Conservation (phyloP, 495 filamentous ascomycete species). For the Lasiosphaeris hirsuta region DNA sequence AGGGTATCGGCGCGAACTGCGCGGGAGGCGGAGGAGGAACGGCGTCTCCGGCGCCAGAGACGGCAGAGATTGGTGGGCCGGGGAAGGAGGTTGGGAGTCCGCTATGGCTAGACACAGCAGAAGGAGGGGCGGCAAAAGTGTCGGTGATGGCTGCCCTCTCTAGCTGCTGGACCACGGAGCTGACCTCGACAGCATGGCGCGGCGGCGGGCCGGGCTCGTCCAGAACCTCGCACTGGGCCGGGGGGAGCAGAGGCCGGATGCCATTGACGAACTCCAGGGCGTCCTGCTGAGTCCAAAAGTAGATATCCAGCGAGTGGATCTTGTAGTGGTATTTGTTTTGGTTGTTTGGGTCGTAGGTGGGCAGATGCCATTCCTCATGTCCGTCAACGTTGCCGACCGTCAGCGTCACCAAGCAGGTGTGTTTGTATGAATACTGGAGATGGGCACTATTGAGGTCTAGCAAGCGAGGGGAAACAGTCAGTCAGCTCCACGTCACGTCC, state of each 20-base stretch:
- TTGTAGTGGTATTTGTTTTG: conserved; percentile 69
- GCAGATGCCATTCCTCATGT: conserved; percentile 71
- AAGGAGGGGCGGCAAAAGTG: conserved; percentile 26
- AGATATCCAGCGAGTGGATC: conserved; percentile 81
- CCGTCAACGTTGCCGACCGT: conserved; percentile 59
- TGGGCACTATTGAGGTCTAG: conserved; percentile 62
- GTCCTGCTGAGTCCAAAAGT: conserved; percentile 82
- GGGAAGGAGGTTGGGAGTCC: conserved; percentile 39
- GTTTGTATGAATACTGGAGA: conserved; percentile 71
- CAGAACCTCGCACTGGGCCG: conserved; percentile 56
- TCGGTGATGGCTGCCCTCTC: conserved; percentile 71
- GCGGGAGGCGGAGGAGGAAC: conserved; percentile 34
- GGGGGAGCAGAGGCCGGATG: conserved; percentile 56
- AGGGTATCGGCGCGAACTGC: conserved; percentile 69
- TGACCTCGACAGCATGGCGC: conserved; percentile 51
- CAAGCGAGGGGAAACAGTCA: conserved; percentile 1
- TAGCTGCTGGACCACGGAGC: conserved; percentile 78
- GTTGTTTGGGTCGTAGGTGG: conserved; percentile 64
- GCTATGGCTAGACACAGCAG: conserved; percentile 41
- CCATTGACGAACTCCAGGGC: conserved; percentile 68
- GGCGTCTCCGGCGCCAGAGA: conserved; percentile 20
- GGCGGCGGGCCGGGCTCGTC: conserved; percentile 52
- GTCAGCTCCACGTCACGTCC: no score
- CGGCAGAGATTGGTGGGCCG: conserved; percentile 35
- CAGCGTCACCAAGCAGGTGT: conserved; percentile 72